These are phyloP conservation scores for Trichoderma polysporum DNA, from an alignment of 2,329 filamentous ascomycete genomes.

Conservation along the genomic window DNA sequence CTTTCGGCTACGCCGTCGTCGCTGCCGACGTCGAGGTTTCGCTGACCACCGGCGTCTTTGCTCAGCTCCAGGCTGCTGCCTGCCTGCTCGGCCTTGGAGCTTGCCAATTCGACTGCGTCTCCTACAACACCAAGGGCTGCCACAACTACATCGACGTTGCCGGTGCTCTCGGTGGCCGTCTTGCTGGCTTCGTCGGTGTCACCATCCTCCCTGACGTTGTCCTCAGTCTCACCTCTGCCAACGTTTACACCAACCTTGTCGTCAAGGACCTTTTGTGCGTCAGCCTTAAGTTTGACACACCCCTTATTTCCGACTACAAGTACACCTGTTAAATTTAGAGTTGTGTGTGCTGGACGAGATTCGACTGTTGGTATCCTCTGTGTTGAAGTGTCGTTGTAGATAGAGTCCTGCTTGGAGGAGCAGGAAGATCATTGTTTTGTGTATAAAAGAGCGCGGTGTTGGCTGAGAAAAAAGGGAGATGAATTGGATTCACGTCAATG, in stretches of 20 bases:
- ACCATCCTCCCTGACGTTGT: constrained; percentile 36
- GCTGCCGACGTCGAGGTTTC: constrained; percentile 30
- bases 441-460: constrained; percentile 16
- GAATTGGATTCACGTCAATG: constrained; percentile 12
- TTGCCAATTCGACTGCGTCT: constrained; percentile 41
- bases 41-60: constrained; percentile 29
- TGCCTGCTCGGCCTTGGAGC: constrained; percentile 35
- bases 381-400: not conserved
- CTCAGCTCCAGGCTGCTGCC: constrained; percentile 27
- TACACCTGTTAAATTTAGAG: constrained; percentile 32
- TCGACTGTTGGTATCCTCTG: not conserved
- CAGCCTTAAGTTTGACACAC: constrained; percentile 34
- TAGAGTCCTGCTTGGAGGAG: not conserved
- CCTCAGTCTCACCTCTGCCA: constrained; percentile 29
- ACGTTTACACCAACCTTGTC: constrained; percentile 30
- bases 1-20: constrained; percentile 33
- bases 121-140: constrained; percentile 40
- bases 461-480: not conserved
- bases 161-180: constrained; percentile 25
- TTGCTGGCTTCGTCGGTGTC: constrained; percentile 34
- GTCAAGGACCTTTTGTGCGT: constrained; percentile 35
- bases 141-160: constrained; percentile 39
- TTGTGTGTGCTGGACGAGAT: not conserved
- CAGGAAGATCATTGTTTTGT: not conserved
- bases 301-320: constrained; percentile 34